These are phyloP conservation scores for Pilobolus umbonatus DNA, from an alignment of 192 early-diverging fungal species.

Conservation along the genomic window DNA sequence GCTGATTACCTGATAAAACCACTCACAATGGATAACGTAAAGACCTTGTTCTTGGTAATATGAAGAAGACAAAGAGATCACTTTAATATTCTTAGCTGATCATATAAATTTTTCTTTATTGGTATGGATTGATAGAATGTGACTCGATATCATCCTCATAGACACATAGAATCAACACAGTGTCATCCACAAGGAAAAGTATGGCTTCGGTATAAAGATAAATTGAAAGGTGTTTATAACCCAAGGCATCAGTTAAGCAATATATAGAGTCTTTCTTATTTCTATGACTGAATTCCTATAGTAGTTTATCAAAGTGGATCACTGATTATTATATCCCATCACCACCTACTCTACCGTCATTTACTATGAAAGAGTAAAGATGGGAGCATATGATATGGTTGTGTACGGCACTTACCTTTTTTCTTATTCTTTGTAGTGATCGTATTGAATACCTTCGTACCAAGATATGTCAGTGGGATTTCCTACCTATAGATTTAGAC, in stretches of 20 bases:
- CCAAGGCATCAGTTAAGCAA: constrained; percentile 15
- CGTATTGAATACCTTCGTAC: constrained; percentile 40
- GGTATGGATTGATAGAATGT: neutral
- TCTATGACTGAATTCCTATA: too few species aligned
- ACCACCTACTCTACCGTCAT: constrained; percentile 15
- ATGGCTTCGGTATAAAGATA: constrained; percentile 14
- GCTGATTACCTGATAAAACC: constrained; percentile 53
- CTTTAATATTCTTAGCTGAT: neutral
- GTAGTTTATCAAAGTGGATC: constrained; percentile 20
- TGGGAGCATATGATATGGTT: neutral
- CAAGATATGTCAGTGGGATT: constrained; percentile 63
- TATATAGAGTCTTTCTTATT: too few species aligned
- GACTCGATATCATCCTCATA: constrained; percentile 1
- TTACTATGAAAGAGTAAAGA: neutral
- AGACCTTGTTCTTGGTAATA: constrained; percentile 52
- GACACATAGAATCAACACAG: neutral
- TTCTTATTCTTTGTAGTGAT: constrained; percentile 30
- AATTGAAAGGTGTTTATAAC: constrained; percentile 19
- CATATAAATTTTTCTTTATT: constrained; percentile 1
- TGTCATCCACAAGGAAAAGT: neutral
- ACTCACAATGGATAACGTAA: constrained; percentile 41
- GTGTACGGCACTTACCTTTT: too few species aligned
- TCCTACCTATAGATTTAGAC: constrained; percentile 57
- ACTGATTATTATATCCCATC: constrained; percentile 22
- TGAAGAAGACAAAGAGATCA: too few species aligned